phyloP scores from a whole-genome alignment of 768 basidiomycete genomes.

The Chalciporus chontae region DNA sequence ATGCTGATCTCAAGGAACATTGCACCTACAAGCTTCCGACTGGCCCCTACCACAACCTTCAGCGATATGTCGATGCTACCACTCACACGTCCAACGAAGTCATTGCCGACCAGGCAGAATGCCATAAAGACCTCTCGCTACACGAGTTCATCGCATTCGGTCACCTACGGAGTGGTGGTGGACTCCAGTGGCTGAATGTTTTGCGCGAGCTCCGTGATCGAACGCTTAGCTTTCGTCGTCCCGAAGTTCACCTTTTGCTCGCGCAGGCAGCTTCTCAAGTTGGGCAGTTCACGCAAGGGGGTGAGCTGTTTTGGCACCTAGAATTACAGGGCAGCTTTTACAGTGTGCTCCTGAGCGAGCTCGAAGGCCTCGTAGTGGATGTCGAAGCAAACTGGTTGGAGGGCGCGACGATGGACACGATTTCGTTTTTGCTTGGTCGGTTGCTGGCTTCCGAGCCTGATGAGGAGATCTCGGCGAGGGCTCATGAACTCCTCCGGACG shows the following conservation, averaged over 20 bases:
- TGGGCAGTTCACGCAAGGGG: conserved; percentile 24
- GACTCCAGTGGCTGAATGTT: conserved; percentile 51
- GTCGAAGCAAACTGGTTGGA: conserved; percentile 42
- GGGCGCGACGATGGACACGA: conserved; percentile 27
- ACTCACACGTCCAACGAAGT: conserved; percentile 39
- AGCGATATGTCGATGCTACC: conserved; percentile 34
- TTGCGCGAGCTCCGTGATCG: conserved; percentile 37
- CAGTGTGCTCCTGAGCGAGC: conserved; percentile 30
- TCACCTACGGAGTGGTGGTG: conserved; percentile 41
- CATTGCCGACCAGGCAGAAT: conserved; percentile 40
- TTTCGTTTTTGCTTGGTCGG: conserved; percentile 33
- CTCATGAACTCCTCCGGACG: conserved; percentile 24
- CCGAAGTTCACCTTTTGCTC: conserved; percentile 40
- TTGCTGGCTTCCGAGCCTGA: conserved; percentile 28
- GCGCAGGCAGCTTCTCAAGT: conserved; percentile 43
- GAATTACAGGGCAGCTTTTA: conserved; percentile 36
- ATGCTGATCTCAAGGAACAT: no score
- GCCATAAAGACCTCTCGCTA: conserved; percentile 36
- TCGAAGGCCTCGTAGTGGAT: conserved; percentile 29
- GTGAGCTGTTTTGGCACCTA: conserved; percentile 36
- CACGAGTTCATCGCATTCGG: conserved; percentile 46
- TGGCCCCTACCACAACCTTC: conserved; percentile 33
- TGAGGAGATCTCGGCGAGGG: conserved; percentile 13
- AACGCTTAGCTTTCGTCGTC: conserved; percentile 34
- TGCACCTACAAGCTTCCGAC: conserved; percentile 17